These are phyloP conservation scores for Metschnikowia amazonensis DNA, from an alignment of 805 yeast species.

Conservation along the genomic window DNA sequence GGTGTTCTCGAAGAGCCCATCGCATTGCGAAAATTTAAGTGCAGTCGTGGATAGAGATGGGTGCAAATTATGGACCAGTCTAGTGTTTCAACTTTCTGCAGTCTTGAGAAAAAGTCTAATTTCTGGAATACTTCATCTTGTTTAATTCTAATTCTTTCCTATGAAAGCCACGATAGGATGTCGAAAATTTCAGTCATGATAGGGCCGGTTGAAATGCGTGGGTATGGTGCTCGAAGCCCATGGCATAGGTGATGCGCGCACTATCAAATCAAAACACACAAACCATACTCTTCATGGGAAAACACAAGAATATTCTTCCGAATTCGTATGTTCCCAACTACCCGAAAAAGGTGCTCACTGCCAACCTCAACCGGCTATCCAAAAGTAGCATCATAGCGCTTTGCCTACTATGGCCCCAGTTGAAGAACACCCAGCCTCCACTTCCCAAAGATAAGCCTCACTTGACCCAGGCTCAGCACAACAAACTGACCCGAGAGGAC, in stretches of 20 bases:
- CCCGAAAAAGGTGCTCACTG: conserved; percentile 18
- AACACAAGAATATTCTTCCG: conserved; percentile 31
- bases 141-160: too few relatives aligned
- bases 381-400: conserved; percentile 32
- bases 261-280: conserved; percentile 6
- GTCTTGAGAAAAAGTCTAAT: not conserved
- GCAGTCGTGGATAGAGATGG: not conserved
- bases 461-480: conserved; percentile 8
- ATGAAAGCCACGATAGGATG: too few relatives aligned
- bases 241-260: not conserved
- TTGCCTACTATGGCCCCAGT: conserved; percentile 32
- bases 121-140: too few relatives aligned
- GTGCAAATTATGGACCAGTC: not conserved
- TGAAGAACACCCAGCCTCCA: conserved; percentile 23
- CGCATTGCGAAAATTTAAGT: conserved; percentile 4
- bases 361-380: conserved; percentile 28
- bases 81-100: too few relatives aligned
- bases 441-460: conserved; percentile 6
- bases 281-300: conserved; percentile 4
- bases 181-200: too few relatives aligned
- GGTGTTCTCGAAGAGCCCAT: conserved; percentile 3
- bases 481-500: conserved; percentile 9
- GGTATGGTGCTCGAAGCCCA: not conserved
- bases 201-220: too few relatives aligned
- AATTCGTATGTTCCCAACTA: conserved; percentile 37